Base-by-base conservation (phyloP, 345 rosid species). In the Aquilaria sinensis region DNA sequence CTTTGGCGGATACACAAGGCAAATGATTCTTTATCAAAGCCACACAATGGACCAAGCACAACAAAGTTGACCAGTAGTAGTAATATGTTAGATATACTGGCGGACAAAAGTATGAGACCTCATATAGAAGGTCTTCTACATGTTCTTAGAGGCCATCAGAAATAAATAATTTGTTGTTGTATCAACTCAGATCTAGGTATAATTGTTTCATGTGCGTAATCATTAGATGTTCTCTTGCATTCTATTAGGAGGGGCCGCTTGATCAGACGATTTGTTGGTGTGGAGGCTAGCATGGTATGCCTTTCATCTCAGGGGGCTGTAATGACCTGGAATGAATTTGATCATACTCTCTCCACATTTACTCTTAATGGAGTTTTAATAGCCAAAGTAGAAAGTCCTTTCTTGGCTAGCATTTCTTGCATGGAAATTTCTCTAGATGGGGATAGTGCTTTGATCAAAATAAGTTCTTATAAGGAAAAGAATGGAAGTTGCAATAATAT, bases 61-160 rank as follows among this genome's bases (percentile, higher is more conserved):
- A 74, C 83, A 62, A 51, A 62, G 15, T 64, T 86, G 48, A 53
- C 74, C 52, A 72, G 64, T 68, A 73, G 78, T 72, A 76, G 80
- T 57, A 67, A 80, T 73, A 57, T 58, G 43, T 62, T 63, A 3
- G 78, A 66, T 69, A 69, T 72, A 53, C 69, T 77, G 81, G 78
- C 88, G 12, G 91, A 81, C 65, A 94, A 78, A 74, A 72, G 68
- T 69, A 80, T 88, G 74, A 84, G 72, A 58, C 78, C 63, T 51
- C 83, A 79, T 32, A 74, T 94, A 69, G 97, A 94, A 80, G 99
- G 97, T 69, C 97, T 96, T 10, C 64, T 91, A 61, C 96, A 90
- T 71, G 96, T 88, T 64, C 89, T 94, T 14, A 89, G 96, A 51
- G 97, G 99, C 37, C 97, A 94, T 51, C 84, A 66, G 53, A 70